phyloP scores from a whole-genome alignment of 495 filamentous ascomycete genomes.

The Aspergillus indologenus region DNA sequence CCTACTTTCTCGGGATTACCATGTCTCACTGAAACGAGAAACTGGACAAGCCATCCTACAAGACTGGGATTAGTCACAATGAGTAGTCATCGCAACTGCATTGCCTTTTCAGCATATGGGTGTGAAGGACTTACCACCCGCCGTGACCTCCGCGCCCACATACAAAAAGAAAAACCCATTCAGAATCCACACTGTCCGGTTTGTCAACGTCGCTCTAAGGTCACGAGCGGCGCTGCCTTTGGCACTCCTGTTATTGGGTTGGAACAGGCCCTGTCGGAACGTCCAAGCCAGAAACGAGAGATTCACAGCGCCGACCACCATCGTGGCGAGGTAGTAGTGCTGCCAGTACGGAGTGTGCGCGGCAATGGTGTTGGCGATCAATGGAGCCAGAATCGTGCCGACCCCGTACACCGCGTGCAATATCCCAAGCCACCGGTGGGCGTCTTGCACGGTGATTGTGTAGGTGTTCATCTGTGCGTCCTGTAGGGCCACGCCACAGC shows the following conservation, averaged over 20 bases:
- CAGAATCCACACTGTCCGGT: conserved; percentile 43
- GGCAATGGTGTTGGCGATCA: conserved; percentile 50
- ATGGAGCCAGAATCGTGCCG: conserved; percentile 48
- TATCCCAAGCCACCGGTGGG: conserved; percentile 55
- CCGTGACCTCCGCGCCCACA: conserved; percentile 42
- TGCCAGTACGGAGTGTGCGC: conserved; percentile 23
- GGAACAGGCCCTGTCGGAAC: conserved; percentile 23
- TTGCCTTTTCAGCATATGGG: neutral
- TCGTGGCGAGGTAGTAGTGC: conserved; percentile 21
- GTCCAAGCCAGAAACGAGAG: conserved; percentile 17
- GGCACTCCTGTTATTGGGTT: conserved; percentile 19
- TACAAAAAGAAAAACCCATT: conserved; percentile 51
- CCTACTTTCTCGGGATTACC: conserved; percentile 61
- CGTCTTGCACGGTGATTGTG: conserved; percentile 40
- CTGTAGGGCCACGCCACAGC: conserved; percentile 50
- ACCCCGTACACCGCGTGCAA: conserved; percentile 56
- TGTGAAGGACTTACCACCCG: conserved; percentile 30
- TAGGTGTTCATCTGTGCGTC: conserved; percentile 54
- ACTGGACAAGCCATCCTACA: conserved; percentile 65
- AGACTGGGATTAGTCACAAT: neutral
- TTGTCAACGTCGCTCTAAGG: conserved; percentile 18
- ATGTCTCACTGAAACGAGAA: conserved; percentile 57
- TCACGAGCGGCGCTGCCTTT: conserved; percentile 22
- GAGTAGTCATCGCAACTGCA: no score
- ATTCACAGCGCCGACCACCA: conserved; percentile 19